Evolutionary conservation across 805 yeast species (phyloP).

Genomic region (Teunomyces barrocoloradensis): DNA sequence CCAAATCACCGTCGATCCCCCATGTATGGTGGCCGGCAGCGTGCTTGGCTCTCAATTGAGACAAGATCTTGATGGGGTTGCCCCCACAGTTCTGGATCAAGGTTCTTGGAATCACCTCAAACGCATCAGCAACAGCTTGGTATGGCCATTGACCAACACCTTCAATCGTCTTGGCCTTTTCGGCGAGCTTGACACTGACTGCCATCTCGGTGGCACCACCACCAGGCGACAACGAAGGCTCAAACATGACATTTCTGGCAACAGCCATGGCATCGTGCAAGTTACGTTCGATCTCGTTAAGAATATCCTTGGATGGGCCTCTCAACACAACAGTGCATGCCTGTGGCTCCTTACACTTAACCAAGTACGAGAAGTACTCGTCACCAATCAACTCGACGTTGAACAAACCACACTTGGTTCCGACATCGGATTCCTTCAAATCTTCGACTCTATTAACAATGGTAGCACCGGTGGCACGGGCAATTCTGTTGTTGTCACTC

Average conservation of each 20-base stretch:
- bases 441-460: slow-evolving; percentile 96
- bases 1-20: slow-evolving; percentile 94
- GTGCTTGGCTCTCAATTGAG: slow-evolving; percentile 94
- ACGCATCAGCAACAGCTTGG: slow-evolving; percentile 97
- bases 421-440: slow-evolving; percentile 85
- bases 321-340: slow-evolving; percentile 93
- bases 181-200: slow-evolving; percentile 80
- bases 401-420: slow-evolving; percentile 85
- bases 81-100: slow-evolving; percentile 98
- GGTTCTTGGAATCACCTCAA: slow-evolving; percentile 98
- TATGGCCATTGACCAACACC: slow-evolving; percentile 99
- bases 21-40: slow-evolving; percentile 82
- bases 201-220: slow-evolving; percentile 99
- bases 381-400: slow-evolving; percentile 95
- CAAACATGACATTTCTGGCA: slow-evolving; percentile 89
- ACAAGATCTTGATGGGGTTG: slow-evolving; percentile 83
- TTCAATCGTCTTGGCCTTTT: slow-evolving; percentile 86
- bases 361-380: slow-evolving; percentile 87
- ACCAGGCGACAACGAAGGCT: slow-evolving; percentile 95
- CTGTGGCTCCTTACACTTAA: slow-evolving; percentile 76
- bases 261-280: slow-evolving; percentile 99
- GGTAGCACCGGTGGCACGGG: slow-evolving; percentile 97
- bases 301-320: slow-evolving; percentile 95
- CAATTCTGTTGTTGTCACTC: slow-evolving; percentile 92
- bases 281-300: slow-evolving; percentile 95